Conservation (phyloP, 2,329 filamentous ascomycete genomes). For the Xylaria sp. region DNA sequence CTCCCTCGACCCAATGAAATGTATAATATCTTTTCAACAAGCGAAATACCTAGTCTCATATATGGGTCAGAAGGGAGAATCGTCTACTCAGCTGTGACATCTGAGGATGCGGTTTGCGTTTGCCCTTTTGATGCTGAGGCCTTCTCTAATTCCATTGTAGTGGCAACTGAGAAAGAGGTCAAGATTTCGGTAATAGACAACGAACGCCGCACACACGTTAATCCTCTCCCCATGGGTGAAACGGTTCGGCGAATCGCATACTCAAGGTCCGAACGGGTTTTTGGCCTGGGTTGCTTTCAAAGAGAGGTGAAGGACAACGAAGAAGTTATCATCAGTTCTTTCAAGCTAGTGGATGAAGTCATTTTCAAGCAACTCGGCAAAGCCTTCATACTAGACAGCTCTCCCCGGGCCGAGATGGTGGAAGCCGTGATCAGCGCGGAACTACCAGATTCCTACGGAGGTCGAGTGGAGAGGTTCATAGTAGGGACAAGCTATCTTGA, state of each 20-base stretch:
- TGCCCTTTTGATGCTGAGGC: slow-evolving; percentile 84
- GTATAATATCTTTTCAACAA: slow-evolving; percentile 89
- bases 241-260: slow-evolving; percentile 90
- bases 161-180: slow-evolving; percentile 80
- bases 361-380: slow-evolving; percentile 81
- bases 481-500: slow-evolving; percentile 84
- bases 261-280: slow-evolving; percentile 79
- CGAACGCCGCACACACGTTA: slow-evolving; percentile 88
- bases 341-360: slow-evolving; percentile 91
- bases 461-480: slow-evolving; percentile 80
- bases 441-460: slow-evolving; percentile 67
- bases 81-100: slow-evolving; percentile 92
- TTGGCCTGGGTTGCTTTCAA: slow-evolving; percentile 87
- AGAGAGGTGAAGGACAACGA: slow-evolving; percentile 75
- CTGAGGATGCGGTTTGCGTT: slow-evolving; percentile 83
- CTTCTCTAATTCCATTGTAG: slow-evolving; percentile 81
- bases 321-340: slow-evolving; percentile 81
- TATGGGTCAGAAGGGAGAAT: slow-evolving; percentile 89
- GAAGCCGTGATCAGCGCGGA: slow-evolving; percentile 85
- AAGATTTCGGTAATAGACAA: slow-evolving; percentile 85
- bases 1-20: slow-evolving; percentile 74
- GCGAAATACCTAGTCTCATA: slow-evolving; percentile 92
- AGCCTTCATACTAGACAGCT: slow-evolving; percentile 68
- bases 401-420: slow-evolving; percentile 72
- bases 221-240: slow-evolving; percentile 79